These are phyloP conservation scores for Blastocystis sp. DNA, from an alignment of 352 stramenopile genomes.

Conservation along the genomic window DNA sequence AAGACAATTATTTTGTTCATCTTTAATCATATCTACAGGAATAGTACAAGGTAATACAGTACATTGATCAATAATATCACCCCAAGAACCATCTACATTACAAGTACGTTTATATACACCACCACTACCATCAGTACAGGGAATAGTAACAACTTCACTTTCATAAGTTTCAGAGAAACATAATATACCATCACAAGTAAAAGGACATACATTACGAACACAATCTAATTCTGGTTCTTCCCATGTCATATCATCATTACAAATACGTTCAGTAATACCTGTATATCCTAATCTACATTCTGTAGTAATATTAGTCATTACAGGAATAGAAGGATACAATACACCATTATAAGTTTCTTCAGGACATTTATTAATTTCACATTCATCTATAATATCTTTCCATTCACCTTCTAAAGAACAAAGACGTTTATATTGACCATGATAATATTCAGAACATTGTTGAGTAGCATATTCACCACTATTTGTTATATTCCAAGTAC, in stretches of 20 bases:
- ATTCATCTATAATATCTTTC: conserved; percentile 10
- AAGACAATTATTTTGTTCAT: too few relatives aligned
- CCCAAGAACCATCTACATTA: conserved; percentile 11
- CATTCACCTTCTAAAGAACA: conserved; percentile 9
- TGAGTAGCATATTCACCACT: not conserved
- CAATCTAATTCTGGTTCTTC: too few relatives aligned
- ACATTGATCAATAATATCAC: too few relatives aligned
- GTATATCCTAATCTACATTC: not conserved
- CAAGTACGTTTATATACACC: conserved; percentile 4
- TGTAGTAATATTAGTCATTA: conserved; percentile 1
- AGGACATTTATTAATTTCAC: conserved; percentile 2
- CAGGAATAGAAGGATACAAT: conserved; percentile 1
- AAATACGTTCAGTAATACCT: conserved; percentile 5
- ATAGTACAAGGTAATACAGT: too few relatives aligned
- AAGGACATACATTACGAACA: too few relatives aligned
- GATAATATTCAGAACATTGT: too few relatives aligned
- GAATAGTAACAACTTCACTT: not conserved
- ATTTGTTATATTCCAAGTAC: not conserved
- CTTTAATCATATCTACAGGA: too few relatives aligned
- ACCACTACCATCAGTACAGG: conserved; percentile 1
- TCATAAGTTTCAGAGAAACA: not conserved
- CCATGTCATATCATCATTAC: conserved; percentile 15
- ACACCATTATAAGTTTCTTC: not conserved
- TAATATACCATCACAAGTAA: conserved; percentile 4
- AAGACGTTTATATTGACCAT: too few relatives aligned